Conservation (phyloP, 352 stramenopile genomes). For the Achlya hypogyna region DNA sequence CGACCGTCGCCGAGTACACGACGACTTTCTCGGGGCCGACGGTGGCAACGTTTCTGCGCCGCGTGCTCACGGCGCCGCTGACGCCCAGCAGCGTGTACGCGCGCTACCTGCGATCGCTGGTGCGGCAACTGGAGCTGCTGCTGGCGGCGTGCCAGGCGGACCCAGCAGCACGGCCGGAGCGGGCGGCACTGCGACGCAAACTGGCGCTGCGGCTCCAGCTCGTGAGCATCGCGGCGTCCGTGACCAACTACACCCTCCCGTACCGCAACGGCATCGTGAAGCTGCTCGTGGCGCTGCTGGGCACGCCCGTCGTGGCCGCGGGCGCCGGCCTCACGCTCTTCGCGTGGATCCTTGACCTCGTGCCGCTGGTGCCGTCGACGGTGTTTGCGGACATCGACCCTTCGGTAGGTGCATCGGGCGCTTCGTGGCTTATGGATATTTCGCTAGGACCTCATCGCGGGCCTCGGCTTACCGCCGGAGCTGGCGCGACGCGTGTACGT, state of each 20-base stretch:
- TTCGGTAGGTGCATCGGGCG: background rate
- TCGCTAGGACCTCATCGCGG: conserved; percentile 64
- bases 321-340: conserved; percentile 66
- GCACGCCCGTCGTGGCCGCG: conserved; percentile 49
- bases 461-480: conserved; percentile 40
- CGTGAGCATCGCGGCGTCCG: conserved; percentile 54
- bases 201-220: conserved; percentile 69
- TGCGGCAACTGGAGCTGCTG: conserved; percentile 59
- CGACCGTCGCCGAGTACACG: conserved; percentile 42
- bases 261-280: conserved; percentile 81
- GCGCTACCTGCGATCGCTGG: conserved; percentile 84
- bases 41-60: conserved; percentile 56
- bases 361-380: conserved; percentile 33
- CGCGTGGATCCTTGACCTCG: conserved; percentile 80
- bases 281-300: conserved; percentile 64
- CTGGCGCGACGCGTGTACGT: conserved; percentile 61
- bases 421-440: background rate
- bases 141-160: conserved; percentile 42
- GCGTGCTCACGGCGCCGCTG: background rate
- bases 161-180: conserved; percentile 23
- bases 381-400: conserved; percentile 13
- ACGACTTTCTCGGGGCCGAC: conserved; percentile 61
- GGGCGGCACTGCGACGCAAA: conserved; percentile 59
- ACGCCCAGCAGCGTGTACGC: conserved; percentile 16
- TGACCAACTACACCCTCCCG: conserved; percentile 44